These are phyloP conservation scores for Castanea crenata DNA, from an alignment of 306 rosid species.

Conservation along the genomic window DNA sequence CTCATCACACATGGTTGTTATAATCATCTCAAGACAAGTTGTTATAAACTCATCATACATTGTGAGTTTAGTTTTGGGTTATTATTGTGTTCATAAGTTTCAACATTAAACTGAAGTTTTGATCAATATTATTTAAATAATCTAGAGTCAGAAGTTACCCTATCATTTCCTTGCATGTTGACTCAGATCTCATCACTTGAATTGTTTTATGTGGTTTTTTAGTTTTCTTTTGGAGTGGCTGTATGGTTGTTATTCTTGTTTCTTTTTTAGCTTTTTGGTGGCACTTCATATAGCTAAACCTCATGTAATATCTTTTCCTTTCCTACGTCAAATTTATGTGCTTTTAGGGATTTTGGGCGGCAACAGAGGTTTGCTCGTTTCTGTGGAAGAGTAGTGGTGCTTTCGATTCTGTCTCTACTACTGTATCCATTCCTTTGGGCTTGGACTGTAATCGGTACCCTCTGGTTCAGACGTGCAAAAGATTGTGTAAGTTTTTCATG, in stretches of 20 bases:
- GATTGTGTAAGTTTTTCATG: constrained; percentile 69
- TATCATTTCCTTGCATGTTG: neutral
- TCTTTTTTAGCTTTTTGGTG: neutral
- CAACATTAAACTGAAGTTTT: neutral
- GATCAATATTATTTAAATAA: neutral
- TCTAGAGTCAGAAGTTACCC: neutral
- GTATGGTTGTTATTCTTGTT: neutral
- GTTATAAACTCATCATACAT: too few species aligned
- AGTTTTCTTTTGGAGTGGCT: neutral
- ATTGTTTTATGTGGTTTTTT: neutral
- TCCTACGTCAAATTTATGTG: constrained; percentile 12
- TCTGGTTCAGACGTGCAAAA: constrained; percentile 77
- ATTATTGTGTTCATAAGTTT: neutral
- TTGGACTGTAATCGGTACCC: constrained; percentile 90
- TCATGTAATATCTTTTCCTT: neutral
- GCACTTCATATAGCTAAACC: neutral
- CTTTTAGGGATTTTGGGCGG: constrained; percentile 89
- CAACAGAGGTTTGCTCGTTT: constrained; percentile 98
- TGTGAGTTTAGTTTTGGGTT: neutral
- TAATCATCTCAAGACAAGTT: neutral
- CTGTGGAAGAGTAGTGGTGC: constrained; percentile 90
- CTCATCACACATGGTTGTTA: too few species aligned
- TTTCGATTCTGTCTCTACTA: constrained; percentile 70
- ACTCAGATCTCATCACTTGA: neutral
- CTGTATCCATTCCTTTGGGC: constrained; percentile 98